These are phyloP conservation scores for Macrolepiota fuliginosa DNA, from an alignment of 768 basidiomycete species.

Conservation along the genomic window DNA sequence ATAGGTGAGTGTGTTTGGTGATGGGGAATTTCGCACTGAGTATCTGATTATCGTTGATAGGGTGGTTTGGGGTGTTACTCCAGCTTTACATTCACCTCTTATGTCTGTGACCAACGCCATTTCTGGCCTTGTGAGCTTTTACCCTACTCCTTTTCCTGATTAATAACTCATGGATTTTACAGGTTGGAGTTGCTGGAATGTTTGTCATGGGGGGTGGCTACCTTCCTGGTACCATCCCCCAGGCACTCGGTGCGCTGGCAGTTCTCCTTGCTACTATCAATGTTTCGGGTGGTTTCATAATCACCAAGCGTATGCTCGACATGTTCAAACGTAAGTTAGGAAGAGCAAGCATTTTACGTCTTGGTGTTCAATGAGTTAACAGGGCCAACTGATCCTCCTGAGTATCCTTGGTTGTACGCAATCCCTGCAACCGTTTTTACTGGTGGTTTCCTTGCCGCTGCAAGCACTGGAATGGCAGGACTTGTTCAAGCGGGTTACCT, in stretches of 20 bases:
- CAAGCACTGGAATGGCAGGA: constrained; percentile 81
- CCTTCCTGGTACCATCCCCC: constrained; percentile 77
- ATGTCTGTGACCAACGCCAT: constrained; percentile 93
- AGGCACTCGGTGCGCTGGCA: constrained; percentile 74
- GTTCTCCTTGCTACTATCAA: constrained; percentile 89
- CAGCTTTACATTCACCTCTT: constrained; percentile 83
- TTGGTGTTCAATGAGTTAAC: constrained; percentile 3
- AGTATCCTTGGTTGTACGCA: constrained; percentile 82
- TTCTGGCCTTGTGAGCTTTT: constrained; percentile 52
- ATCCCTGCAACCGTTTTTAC: constrained; percentile 81
- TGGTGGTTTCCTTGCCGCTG: constrained; percentile 79
- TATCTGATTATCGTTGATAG: constrained; percentile 27
- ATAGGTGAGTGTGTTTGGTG: constrained; percentile 32
- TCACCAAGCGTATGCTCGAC: constrained; percentile 90
- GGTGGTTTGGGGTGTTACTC: constrained; percentile 88
- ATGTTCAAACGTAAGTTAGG: constrained; percentile 77
- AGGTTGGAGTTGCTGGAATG: constrained; percentile 81
- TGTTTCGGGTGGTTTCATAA: constrained; percentile 85
- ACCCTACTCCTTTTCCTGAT: background rate
- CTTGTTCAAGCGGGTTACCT: constrained; percentile 88
- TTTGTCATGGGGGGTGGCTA: constrained; percentile 92
- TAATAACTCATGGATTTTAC: background rate
- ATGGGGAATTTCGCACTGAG: background rate
- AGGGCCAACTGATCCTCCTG: constrained; percentile 84
- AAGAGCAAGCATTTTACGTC: background rate